Conservation (phyloP, 305 asterid species). For the Fraxinus greggii region DNA sequence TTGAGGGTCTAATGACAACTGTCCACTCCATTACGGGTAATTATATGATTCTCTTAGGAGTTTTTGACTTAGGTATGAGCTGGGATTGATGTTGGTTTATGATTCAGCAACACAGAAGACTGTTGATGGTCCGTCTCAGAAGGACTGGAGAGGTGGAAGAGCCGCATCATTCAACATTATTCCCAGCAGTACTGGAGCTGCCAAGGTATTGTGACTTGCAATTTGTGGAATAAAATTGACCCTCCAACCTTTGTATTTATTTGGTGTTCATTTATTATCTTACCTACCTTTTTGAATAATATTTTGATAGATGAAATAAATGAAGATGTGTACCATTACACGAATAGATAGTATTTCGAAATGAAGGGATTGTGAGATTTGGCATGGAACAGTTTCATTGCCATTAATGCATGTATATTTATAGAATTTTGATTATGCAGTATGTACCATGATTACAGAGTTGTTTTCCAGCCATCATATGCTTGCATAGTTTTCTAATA, state of each 20-base stretch:
- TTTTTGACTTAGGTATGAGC: neutral
- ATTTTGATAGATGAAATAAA: neutral
- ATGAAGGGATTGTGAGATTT: neutral
- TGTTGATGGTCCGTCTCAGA: constrained; percentile 74
- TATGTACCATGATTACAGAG: neutral
- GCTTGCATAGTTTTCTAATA: neutral
- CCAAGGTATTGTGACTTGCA: constrained; percentile 41
- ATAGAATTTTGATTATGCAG: neutral
- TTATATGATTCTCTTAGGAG: neutral
- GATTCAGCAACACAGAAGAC: constrained; percentile 68
- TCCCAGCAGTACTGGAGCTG: constrained; percentile 83
- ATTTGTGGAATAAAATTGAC: neutral
- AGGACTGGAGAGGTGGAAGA: constrained; percentile 85
- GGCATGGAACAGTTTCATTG: neutral
- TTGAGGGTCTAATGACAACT: constrained; percentile 71
- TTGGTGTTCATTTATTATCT: neutral
- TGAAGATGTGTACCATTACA: neutral
- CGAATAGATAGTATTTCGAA: neutral
- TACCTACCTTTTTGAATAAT: neutral
- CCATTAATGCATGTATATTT: neutral
- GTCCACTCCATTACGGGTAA: constrained; percentile 69
- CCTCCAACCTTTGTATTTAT: neutral
- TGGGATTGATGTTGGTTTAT: neutral
- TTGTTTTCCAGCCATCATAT: neutral
- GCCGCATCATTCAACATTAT: constrained; percentile 76